Base-by-base conservation (phyloP, 2,329 filamentous ascomycete species). In the Epichloe brachyelytri region DNA sequence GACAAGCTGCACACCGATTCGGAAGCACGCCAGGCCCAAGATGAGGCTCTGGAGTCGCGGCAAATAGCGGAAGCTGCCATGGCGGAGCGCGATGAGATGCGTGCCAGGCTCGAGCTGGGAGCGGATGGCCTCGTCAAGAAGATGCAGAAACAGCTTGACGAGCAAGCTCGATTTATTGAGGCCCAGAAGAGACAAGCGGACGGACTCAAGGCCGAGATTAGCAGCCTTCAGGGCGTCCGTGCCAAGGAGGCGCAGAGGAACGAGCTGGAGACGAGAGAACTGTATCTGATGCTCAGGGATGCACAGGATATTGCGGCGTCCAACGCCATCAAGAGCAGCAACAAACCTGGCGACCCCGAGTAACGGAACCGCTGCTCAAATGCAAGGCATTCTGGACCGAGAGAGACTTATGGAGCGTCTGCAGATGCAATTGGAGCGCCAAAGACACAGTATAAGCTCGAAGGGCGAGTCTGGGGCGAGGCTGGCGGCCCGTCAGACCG, bases 221-320 rank as follows among this genome's bases (percentile, higher is more conserved):
- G 88, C 20, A 90, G 88, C 60, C 71, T 95, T 51, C 89, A 95
- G 66, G 82, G 88, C 14, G 72, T 96, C 55, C 80, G 91, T 54
- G 86, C 87, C 17, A 90, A 94, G 66, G 91, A 97, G 65, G 78
- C 94, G 37, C 93, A 97, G 68, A 80, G 93, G 49, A 95, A 95
- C 62, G 93, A 98, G 69, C 74, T 98, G 33, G 93, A 98, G 70
- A 97, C 91, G 2, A 79, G 93, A 71, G 93, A 98, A 68, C 72
- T 98, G 20, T 98, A 97, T 67, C 84, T 98, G 51, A 98, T 98
- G 93, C 83, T 98, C 56, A 83, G 91, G 54, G 93, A 98, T 68
- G 91, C 93, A 38, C 91, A 97, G 68, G 91, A 98, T 62, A 88
- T 96, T 57, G 91, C 91, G 44, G 90, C 89, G 22, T 89, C 91